Percentiles rank a stretch among this genome's conserved stretches.
phyloP scores from a whole-genome alignment of 2,329 filamentous ascomycete genomes.

The Ascochyta rabiei region DNA sequence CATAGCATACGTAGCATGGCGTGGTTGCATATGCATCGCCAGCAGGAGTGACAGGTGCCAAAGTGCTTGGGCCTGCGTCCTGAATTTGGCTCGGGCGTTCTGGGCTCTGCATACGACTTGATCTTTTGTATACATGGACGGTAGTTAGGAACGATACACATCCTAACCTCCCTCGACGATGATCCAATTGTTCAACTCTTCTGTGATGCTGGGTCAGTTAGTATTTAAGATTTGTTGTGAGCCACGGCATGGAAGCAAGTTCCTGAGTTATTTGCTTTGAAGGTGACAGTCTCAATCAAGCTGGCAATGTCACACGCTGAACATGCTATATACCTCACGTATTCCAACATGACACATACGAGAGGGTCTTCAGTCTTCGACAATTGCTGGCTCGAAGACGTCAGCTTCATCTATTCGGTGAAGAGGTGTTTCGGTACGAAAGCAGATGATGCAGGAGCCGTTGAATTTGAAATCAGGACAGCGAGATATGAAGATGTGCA shows the following conservation, averaged over 20 bases:
- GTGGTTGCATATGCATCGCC: constrained; percentile 37
- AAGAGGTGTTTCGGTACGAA: no score
- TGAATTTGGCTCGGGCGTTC: constrained; percentile 39
- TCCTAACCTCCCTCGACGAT: background rate
- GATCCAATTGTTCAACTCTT: background rate
- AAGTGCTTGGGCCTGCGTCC: constrained; percentile 46
- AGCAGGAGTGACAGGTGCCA: constrained; percentile 38
- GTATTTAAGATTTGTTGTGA: background rate
- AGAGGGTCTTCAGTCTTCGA: no score
- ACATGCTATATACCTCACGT: no score
- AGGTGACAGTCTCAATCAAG: no score
- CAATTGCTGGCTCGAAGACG: no score
- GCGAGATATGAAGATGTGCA: no score
- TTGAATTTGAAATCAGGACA: no score
- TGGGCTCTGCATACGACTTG: constrained; percentile 5
- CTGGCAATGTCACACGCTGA: no score
- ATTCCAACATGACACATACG: no score
- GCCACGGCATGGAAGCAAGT: background rate
- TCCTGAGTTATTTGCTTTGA: no score
- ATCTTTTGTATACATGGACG: constrained; percentile 13
- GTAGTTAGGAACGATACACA: constrained; percentile 7
- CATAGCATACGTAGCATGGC: constrained; percentile 41
- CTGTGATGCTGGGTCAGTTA: background rate
- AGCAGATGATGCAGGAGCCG: no score
- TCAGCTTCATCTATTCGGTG: no score